Evolutionary conservation across 495 filamentous ascomycete genomes (phyloP), one percentile per base, ranked within the genome.

Genomic region (Corynascus novoguineensis): DNA sequence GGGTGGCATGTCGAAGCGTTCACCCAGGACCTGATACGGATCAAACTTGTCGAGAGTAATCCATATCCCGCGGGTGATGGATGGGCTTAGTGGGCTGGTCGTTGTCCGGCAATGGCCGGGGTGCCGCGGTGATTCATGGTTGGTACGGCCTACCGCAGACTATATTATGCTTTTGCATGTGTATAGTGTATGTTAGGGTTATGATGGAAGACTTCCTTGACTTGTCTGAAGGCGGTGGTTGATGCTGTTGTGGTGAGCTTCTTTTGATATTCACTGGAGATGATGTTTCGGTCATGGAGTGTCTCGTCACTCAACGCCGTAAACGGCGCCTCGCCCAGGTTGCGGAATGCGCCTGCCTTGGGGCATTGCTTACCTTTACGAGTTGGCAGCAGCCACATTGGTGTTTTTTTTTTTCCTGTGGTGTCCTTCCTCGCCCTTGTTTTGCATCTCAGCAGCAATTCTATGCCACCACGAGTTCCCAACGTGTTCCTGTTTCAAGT

Each of bases 171-270:
- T 60, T 60, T 60, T 60, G 60, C 62, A 65, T 65, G 63, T 64
- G 64, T 69, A 69, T 64, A 69, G 52, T 63, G 64, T 63, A 69
- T 67, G 66, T 63, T 68, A 69, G 60, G 59, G 49, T 64, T 59
- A 68, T 59, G 61, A 49, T 38, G 25, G 40, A 52, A 21, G 24
- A 42, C 34, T 27, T 22, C 34, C 25, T n/a, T 46, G 29, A 12
- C 7, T 27, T 50, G 24, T 44, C 19, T 42, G 31, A 3, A 29
- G 14, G 25, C 44, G 8, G 42, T n/a, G 42, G 12, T 27, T 25
- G 22, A 10, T 46, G 24, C 10, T n/a, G 22, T 5, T 25, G 5
- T 9, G 9, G 42, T 28, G 12, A 17, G 15, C 1, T 10, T 41
- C 5, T 21, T 19, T 4, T 19, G 14, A n/a, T 6, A 15, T 4